Conservation (phyloP, 768 basidiomycete genomes). For the Suillus lakei region DNA sequence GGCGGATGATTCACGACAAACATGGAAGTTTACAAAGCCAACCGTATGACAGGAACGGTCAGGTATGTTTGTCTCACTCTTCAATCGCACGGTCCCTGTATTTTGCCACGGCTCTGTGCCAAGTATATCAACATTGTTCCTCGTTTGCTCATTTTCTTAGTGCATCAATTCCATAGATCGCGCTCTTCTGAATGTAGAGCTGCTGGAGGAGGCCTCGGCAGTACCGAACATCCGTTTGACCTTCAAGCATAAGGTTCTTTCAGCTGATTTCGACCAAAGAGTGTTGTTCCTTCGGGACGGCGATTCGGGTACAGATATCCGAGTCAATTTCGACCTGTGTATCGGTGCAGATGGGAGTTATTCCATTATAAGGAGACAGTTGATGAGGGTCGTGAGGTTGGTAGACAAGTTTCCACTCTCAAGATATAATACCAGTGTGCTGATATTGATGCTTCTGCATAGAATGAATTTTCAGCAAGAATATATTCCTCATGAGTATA, state of each 20-base stretch:
- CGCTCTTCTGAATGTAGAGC: conserved; percentile 80
- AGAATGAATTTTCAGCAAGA: conserved; percentile 96
- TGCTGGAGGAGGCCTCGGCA: conserved; percentile 77
- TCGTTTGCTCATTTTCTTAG: conserved; percentile 45
- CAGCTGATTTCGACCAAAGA: conserved; percentile 75
- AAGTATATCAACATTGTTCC: conserved; percentile 21
- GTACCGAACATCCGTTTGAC: conserved; percentile 65
- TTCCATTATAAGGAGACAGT: conserved; percentile 86
- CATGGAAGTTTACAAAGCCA: conserved; percentile 81
- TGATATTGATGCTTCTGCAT: conserved; percentile 21
- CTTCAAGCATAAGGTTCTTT: conserved; percentile 82
- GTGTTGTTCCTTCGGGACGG: conserved; percentile 56
- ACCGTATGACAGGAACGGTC: conserved; percentile 85
- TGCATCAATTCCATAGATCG: conserved; percentile 95
- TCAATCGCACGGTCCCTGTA: conserved; percentile 11
- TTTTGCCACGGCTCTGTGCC: conserved; percentile 24
- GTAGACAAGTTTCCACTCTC: conserved; percentile 27
- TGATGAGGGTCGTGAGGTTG: conserved; percentile 94
- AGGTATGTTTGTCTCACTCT: conserved; percentile 56
- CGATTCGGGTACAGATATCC: conserved; percentile 45
- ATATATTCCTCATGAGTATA: conserved; percentile 95
- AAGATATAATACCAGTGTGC: conserved; percentile 8
- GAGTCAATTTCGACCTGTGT: conserved; percentile 73
- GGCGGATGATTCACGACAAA: conserved; percentile 90
- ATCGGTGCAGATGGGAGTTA: conserved; percentile 95